Base-by-base conservation (phyloP, 1,284 basidiomycete genomes). In the Irpex lacteus region DNA sequence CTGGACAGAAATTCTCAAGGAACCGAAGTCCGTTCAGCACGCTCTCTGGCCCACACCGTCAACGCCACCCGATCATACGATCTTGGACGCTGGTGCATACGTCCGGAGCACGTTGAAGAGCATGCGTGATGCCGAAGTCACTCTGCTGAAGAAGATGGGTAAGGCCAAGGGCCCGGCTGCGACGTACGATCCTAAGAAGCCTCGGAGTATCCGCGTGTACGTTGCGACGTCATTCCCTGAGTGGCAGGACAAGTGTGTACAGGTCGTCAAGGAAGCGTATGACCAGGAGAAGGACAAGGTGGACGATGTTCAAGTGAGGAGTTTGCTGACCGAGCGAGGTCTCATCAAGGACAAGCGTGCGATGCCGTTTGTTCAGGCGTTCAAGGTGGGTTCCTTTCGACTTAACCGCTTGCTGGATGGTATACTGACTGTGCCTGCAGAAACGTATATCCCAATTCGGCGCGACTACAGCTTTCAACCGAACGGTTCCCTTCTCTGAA, bases 331-430 rank as follows among this genome's bases (percentile, higher is more conserved):
- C 9, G 82, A 86, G 73, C 85, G 82, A n/a, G 95, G 94, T 11
- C 75, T 98, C 76, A 89, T 95, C 78, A 98, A 98, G 85, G 95
- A 98, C 79, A 98, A 98, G 82, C 89, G 90, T 66, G 86, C 86
- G 53, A 98, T 98, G 96, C 96, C 96, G 38, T 98, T 98, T 80
- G 87, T 96, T 63, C 92, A 97, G 70, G 79, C 83, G 34, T 91
- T 98, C 87, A 98, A 98, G 87, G 94, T 94, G 65, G 57, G 80
- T 69, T 13, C 40, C 57, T 49, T 56, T n/a, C 18, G n/a, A 15
- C 21, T 55, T 49, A 47, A 34, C 61, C 15, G 9, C 19, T 34
- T 44, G 26, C 13, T 38, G 19, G 1, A 26, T 40, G 61, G 2
- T 26, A 53, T 50, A 60, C 32, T 60, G 19, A 7, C 68, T 21